These are phyloP conservation scores for Coemansia sp. DNA, from an alignment of 192 early-diverging fungal genomes.

Conservation along the genomic window DNA sequence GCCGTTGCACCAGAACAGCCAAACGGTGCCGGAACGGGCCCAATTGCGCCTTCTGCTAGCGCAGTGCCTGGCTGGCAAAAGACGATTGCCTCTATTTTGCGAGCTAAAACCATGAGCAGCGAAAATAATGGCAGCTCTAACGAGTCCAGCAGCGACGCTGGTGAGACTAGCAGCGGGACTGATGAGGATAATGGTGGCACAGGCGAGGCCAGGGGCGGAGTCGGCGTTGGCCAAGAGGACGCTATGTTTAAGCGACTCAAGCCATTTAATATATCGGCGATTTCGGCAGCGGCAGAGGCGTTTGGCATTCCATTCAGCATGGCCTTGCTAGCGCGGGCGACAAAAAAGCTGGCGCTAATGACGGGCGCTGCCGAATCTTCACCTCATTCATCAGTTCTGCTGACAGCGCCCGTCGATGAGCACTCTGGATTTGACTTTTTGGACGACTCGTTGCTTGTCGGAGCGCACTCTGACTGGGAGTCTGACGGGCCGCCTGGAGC, in stretches of 20 bases:
- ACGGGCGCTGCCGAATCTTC: neutral
- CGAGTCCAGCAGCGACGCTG: conserved; percentile 6
- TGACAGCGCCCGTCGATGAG: conserved; percentile 13
- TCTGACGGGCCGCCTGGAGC: conserved; percentile 10
- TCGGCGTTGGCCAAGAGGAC: neutral
- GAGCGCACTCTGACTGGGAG: conserved; percentile 17
- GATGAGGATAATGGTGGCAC: neutral
- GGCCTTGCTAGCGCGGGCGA: conserved; percentile 26
- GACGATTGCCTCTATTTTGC: conserved; percentile 36
- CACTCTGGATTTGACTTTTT: conserved; percentile 1
- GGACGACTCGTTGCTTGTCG: conserved; percentile 3
- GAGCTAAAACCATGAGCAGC: conserved; percentile 33
- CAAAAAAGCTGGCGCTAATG: conserved; percentile 16
- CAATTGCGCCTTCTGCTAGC: neutral
- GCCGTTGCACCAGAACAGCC: neutral
- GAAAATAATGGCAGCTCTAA: conserved; percentile 13
- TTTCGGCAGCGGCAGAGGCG: conserved; percentile 54
- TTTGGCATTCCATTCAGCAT: conserved; percentile 56
- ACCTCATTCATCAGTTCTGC: conserved; percentile 17
- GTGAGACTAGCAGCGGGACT: neutral
- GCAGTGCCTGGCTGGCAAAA: conserved; percentile 51
- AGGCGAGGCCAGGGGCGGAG: neutral
- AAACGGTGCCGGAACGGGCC: neutral
- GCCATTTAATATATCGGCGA: conserved; percentile 53
- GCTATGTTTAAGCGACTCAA: conserved; percentile 29